Evolutionary conservation across 768 basidiomycete species (phyloP).

Genomic region (Trichaptum fuscoviolaceum): DNA sequence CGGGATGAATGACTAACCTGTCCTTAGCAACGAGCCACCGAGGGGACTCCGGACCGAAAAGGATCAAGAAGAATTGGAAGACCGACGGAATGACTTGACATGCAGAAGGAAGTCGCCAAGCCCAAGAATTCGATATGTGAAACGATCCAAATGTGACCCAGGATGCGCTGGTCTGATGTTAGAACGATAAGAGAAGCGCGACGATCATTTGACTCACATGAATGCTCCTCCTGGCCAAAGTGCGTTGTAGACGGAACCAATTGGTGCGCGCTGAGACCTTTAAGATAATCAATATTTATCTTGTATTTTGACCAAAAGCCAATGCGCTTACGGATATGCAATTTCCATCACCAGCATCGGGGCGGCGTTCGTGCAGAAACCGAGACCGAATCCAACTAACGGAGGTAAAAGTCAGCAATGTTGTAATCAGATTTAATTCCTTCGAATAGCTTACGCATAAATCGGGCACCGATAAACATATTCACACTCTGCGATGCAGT

Average conservation of each 20-base stretch:
- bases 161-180: not conserved
- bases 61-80: constrained; percentile 33
- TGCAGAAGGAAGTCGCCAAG: constrained; percentile 36
- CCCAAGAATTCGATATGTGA: constrained; percentile 24
- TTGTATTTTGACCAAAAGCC: no score
- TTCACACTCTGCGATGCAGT: constrained; percentile 25
- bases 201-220: constrained; percentile 6
- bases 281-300: no score
- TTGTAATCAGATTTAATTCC: constrained; percentile 2
- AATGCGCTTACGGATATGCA: constrained; percentile 24
- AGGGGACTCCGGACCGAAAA: constrained; percentile 37
- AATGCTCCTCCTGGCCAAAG: constrained; percentile 29
- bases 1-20: constrained; percentile 10
- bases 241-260: constrained; percentile 30
- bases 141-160: constrained; percentile 31
- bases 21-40: constrained; percentile 25
- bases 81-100: constrained; percentile 31
- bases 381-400: constrained; percentile 26
- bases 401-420: no score
- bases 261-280: constrained; percentile 29
- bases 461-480: constrained; percentile 32
- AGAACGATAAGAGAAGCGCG: constrained; percentile 2
- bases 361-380: constrained; percentile 27
- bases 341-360: constrained; percentile 35
- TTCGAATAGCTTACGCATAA: constrained; percentile 6